Evolutionary conservation across 768 basidiomycete species (phyloP), one percentile per base, ranked within the genome.

Genomic region (Russula ochroleuca): DNA sequence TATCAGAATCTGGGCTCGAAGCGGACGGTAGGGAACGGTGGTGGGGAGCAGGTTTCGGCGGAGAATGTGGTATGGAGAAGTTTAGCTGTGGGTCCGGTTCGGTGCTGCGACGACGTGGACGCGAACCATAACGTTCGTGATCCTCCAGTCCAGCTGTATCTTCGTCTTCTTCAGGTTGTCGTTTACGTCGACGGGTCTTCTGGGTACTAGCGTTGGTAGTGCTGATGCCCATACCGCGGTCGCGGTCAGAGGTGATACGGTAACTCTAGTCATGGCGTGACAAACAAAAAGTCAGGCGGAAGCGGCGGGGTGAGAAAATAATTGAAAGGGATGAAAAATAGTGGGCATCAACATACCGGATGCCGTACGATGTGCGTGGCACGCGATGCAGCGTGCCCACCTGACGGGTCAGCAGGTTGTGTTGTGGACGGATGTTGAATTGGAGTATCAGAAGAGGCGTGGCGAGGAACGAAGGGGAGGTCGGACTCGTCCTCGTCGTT

Each of bases 111-210:
- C 25, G 45, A 15, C 65, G 65, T 31, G n/a, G 57, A 28, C 57
- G 65, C 31, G 63, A 51, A 49, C 57, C 57, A 50, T 66, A 66
- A 23, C 65, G 57, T 17, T 43, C 56, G 45, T 9, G 43, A 7
- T 65, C 65, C n/a, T 48, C 57, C 8, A 6, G 23, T 15, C 51
- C 40, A 15, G 45, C 25, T 37, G 31, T 43, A 17, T 45, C 52
- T 0, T 58, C 48, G 37, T 49, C 48, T 2, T 49, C 54, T 28
- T 58, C 51, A 33, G 19, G 51, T 57, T 56, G 62, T 31, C 65
- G 57, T 47, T 43, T 21, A 48, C 62, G 62, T 54, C 63, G 55
- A 45, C 33, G 43, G 8, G 43, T 28, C 41, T 58, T 58, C 8
- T 33, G 51, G 28, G 63, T 4, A n/a, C 47, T 48, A 35, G 17